Percentiles rank a stretch among this genome's conserved stretches.
phyloP scores from a whole-genome alignment of 768 basidiomycete genomes.

The Gyrodon lividus region DNA sequence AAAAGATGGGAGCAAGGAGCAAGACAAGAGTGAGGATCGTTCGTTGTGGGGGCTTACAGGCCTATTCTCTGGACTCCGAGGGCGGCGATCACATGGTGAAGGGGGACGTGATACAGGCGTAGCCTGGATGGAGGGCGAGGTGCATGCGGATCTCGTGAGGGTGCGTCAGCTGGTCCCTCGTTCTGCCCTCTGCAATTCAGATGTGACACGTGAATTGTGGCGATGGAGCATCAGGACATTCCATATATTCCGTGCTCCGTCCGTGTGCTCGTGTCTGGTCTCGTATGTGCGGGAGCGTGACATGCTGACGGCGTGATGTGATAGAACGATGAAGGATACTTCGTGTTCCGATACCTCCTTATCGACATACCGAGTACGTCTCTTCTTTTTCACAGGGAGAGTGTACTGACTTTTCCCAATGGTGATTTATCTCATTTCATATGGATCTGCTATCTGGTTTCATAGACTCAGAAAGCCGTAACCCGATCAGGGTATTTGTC shows the following conservation, averaged over 20 bases:
- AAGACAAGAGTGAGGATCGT: conserved; percentile 29
- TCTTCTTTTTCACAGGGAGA: conserved; percentile 19
- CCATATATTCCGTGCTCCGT: conserved; percentile 1
- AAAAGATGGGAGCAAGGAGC: conserved; percentile 30
- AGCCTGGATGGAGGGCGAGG: conserved; percentile 71
- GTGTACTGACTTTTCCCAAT: background rate
- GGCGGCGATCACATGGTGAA: conserved; percentile 34
- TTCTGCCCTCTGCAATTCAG: background rate
- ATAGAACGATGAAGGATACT: conserved; percentile 76
- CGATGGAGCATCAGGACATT: conserved; percentile 1
- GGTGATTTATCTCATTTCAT: conserved; percentile 7
- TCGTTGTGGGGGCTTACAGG: conserved; percentile 59
- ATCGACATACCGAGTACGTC: conserved; percentile 77
- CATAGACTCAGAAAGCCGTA: conserved; percentile 59
- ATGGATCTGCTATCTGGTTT: conserved; percentile 10
- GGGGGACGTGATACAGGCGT: conserved; percentile 39
- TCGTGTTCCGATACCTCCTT: conserved; percentile 73
- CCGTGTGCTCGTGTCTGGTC: conserved; percentile 2
- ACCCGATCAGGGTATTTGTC: conserved; percentile 67
- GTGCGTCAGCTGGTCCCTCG: conserved; percentile 40
- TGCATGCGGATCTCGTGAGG: conserved; percentile 75
- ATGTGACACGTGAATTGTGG: background rate
- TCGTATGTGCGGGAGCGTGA: conserved; percentile 5
- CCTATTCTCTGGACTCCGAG: conserved; percentile 64
- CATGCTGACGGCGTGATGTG: conserved; percentile 10